A percentile compares a stretch with the other conserved stretches of the same genome.
Evolutionary conservation across 1,139 yeast genomes (phyloP).

Genomic region (Debaryomyces subglobosus): DNA sequence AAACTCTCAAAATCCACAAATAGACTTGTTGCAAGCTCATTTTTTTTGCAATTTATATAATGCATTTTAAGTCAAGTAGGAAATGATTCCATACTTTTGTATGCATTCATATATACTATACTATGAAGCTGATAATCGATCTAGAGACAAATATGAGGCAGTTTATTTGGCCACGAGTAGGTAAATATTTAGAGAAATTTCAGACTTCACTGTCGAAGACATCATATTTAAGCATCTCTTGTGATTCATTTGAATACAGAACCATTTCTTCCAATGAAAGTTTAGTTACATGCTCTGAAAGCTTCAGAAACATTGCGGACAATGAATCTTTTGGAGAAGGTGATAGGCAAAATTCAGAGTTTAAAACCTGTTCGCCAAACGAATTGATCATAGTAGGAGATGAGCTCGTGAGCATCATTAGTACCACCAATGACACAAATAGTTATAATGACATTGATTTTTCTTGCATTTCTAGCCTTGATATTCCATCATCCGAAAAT

Average conservation of each 20-base stretch:
- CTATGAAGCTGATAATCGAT: neutral
- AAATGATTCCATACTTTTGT: neutral
- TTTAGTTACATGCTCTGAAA: conserved; percentile 2
- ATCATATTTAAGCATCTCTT: neutral
- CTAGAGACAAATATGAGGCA: neutral
- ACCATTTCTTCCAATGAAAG: conserved; percentile 4
- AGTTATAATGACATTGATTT: neutral
- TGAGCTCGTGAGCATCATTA: neutral
- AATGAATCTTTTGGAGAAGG: neutral
- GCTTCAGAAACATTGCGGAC: neutral
- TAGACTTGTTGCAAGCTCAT: neutral
- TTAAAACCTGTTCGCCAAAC: neutral
- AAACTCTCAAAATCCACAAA: neutral
- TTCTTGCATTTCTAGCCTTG: neutral
- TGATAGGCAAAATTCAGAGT: neutral
- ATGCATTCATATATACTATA: neutral
- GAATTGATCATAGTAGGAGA: neutral
- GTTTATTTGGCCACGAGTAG: neutral
- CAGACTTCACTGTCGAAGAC: neutral
- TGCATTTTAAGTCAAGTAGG: neutral
- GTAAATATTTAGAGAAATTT: neutral
- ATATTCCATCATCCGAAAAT: neutral
- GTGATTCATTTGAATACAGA: neutral
- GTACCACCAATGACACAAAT: neutral
- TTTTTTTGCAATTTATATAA: neutral